Percentiles rank a stretch among this genome's conserved stretches.
Evolutionary conservation across 2,329 filamentous ascomycete species (phyloP).

Genomic region (Epichloe baconii): DNA sequence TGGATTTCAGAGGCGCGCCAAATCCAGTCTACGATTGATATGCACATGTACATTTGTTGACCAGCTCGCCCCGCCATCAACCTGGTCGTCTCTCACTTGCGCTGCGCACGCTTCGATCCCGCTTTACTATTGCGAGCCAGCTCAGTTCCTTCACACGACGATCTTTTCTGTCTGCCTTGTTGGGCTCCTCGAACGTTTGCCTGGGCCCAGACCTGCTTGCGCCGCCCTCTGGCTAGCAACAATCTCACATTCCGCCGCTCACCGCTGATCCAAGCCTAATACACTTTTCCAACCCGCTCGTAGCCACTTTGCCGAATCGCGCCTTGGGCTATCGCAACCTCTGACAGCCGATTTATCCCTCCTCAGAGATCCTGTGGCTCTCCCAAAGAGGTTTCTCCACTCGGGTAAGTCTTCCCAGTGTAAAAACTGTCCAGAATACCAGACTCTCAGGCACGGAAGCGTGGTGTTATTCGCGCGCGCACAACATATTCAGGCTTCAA

Average conservation of each 20-base stretch:
- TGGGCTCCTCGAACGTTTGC: background rate
- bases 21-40: background rate
- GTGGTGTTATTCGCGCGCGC: background rate
- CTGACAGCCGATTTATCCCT: background rate
- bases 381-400: background rate
- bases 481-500: slow-evolving; percentile 11
- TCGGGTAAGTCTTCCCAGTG: background rate
- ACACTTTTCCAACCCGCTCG: background rate
- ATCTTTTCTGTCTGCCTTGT: background rate
- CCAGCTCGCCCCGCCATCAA: slow-evolving; percentile 2
- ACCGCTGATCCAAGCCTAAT: slow-evolving; percentile 2
- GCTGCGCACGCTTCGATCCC: background rate
- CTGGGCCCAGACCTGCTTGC: background rate
- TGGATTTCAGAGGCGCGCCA: background rate
- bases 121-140: background rate
- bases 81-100: background rate
- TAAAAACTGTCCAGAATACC: background rate
- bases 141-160: background rate
- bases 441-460: background rate
- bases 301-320: background rate
- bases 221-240: background rate
- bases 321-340: background rate
- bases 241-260: background rate
- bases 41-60: background rate
- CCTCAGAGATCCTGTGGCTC: background rate